phyloP scores from a whole-genome alignment of 1,284 basidiomycete genomes.

The Salmacisia buchloeana region DNA sequence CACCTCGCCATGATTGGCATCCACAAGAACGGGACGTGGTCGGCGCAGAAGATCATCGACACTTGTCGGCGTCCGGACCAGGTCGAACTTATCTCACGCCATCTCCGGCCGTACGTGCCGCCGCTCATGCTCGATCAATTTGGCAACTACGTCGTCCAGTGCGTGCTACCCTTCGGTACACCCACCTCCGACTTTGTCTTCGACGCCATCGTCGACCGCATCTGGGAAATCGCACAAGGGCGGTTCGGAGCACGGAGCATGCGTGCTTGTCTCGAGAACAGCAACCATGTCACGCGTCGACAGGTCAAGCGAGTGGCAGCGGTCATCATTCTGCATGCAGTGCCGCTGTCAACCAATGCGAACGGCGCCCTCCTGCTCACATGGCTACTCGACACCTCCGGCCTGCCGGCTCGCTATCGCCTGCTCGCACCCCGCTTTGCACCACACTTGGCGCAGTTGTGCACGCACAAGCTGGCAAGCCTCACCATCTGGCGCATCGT shows the following conservation, averaged over 20 bases:
- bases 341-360: constrained; percentile 92
- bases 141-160: constrained; percentile 96
- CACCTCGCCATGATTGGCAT: constrained; percentile 95
- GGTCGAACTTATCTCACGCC: constrained; percentile 72
- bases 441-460: constrained; percentile 88
- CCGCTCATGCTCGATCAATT: constrained; percentile 91
- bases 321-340: constrained; percentile 90
- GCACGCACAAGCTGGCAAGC: constrained; percentile 95
- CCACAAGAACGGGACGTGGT: constrained; percentile 99
- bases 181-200: constrained; percentile 92
- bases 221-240: constrained; percentile 95
- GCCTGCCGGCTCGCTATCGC: constrained; percentile 84
- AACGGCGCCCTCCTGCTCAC: constrained; percentile 92
- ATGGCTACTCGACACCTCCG: constrained; percentile 91
- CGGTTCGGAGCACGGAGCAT: constrained; percentile 96
- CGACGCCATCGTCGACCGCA: constrained; percentile 93
- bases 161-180: constrained; percentile 81
- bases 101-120: constrained; percentile 83
- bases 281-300: constrained; percentile 63
- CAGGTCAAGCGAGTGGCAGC: constrained; percentile 78
- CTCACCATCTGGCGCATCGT: constrained; percentile 73
- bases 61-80: constrained; percentile 77
- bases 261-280: constrained; percentile 89
- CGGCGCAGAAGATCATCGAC: constrained; percentile 92
- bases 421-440: constrained; percentile 89